A percentile compares a stretch with the other conserved stretches of the same genome.
Conservation (phyloP, 1,284 basidiomycete genomes). For the Vanrija humicola region DNA sequence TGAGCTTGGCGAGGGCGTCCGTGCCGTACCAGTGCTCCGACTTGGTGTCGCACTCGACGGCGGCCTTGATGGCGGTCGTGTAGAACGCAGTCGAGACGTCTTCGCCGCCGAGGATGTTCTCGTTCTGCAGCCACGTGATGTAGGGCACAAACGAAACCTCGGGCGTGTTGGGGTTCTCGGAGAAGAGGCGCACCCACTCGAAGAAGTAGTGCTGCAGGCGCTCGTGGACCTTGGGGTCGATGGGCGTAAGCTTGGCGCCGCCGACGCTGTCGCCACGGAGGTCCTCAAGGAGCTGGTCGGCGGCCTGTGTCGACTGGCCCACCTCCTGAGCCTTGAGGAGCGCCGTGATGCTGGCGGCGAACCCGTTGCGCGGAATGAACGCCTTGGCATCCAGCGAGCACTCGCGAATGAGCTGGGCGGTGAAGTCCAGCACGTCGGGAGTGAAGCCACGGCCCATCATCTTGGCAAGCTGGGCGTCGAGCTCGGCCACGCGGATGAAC, state of each 20-base stretch:
- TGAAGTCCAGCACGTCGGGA: constrained; percentile 74
- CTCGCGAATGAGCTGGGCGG: constrained; percentile 78
- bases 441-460: constrained; percentile 70
- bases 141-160: constrained; percentile 98
- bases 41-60: constrained; percentile 87
- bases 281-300: constrained; percentile 47
- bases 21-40: constrained; percentile 78
- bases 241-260: constrained; percentile 26
- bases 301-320: constrained; percentile 32
- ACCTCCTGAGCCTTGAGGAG: constrained; percentile 57
- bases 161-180: constrained; percentile 62
- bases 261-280: constrained; percentile 26
- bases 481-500: constrained; percentile 71
- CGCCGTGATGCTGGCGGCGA: constrained; percentile 76
- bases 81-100: constrained; percentile 98
- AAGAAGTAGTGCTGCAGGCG: constrained; percentile 58
- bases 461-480: constrained; percentile 90
- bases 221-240: constrained; percentile 51
- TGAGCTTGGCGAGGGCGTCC: constrained; percentile 91
- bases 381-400: constrained; percentile 76
- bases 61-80: constrained; percentile 93
- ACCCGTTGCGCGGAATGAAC: constrained; percentile 68
- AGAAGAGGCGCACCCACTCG: constrained; percentile 90
- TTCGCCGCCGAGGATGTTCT: constrained; percentile 93
- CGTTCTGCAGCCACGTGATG: constrained; percentile 91